Evolutionary conservation across 495 filamentous ascomycete species (phyloP), one percentile per base, ranked within the genome.

Genomic region (Tuber indicum): DNA sequence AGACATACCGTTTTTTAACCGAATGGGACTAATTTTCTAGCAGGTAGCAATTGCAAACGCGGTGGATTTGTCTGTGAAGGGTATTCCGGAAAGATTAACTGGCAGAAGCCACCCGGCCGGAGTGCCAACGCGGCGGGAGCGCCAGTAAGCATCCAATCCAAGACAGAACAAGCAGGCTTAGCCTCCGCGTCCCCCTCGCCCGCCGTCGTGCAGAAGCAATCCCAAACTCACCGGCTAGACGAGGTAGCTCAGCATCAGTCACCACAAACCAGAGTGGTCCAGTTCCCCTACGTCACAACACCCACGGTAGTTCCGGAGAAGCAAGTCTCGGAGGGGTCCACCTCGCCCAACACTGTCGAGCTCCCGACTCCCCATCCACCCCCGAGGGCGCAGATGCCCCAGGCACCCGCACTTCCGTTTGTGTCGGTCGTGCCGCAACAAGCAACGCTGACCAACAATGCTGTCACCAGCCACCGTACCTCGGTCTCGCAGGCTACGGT

Each of bases 41-140:
- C 81, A 97, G 94, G 94, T 86, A 93, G 91, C 83, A 99, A 99
- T 83, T 99, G 96, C 84, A 87, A 93, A 70, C 91, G 93, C 75
- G 96, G 96, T 70, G 93, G 93, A 19, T 98, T 98, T 84, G 86
- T 94, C 41, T 99, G 96, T 83, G 92, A 94, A 81, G 96, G 96
- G n/a, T 99, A 99, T 85, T 91, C 91, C 81, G 91, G 88, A 76
- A 91, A 88, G 86, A 91, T 85, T 81, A 89, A 86, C 84, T 95
- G 92, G 92, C 88, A 90, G 75, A 91, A 91, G 82, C 88, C 88
- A 32, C 88, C 85, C 87, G 89, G 80, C 84, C 87, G 79, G 88
- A 89, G 80, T 87, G 83, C 81, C 88, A 90, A 72, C 83, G 90
- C 82, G 80, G 77, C 86, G 58, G 91, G 90, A 79, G 78, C 89